Conservation (phyloP, 2,329 filamentous ascomycete genomes). For the Claviceps digitariae region DNA sequence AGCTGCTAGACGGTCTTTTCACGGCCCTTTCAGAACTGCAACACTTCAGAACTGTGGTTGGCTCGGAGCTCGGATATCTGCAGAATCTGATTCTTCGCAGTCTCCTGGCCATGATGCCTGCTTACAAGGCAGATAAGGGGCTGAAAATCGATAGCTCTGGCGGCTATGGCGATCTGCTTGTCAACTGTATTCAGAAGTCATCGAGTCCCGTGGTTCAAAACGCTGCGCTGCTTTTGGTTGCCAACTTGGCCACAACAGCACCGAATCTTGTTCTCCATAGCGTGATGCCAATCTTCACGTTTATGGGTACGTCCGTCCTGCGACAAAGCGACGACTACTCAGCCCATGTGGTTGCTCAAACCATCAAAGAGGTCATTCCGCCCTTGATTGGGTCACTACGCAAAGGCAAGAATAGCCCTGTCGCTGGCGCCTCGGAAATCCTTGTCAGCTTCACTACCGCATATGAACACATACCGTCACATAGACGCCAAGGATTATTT, state of each 20-base stretch:
- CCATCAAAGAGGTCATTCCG: conserved; percentile 86
- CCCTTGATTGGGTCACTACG: conserved; percentile 77
- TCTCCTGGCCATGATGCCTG: conserved; percentile 70
- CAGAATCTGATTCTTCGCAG: conserved; percentile 74
- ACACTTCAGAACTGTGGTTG: conserved; percentile 65
- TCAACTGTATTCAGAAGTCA: conserved; percentile 87
- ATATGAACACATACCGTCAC: conserved; percentile 87
- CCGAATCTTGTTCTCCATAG: conserved; percentile 90
- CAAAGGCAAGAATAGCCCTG: conserved; percentile 61
- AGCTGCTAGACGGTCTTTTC: conserved; percentile 69
- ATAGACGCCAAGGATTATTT: conserved; percentile 73
- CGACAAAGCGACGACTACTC: conserved; percentile 95
- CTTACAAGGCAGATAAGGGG: conserved; percentile 47
- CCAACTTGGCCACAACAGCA: conserved; percentile 71
- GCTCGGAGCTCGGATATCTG: conserved; percentile 80
- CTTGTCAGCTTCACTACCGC: conserved; percentile 93
- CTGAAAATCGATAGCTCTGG: conserved; percentile 62
- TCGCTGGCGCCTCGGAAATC: conserved; percentile 75
- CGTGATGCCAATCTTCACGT: conserved; percentile 98
- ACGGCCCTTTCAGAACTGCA: conserved; percentile 76
- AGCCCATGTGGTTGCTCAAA: conserved; percentile 88
- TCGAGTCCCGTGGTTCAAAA: conserved; percentile 91
- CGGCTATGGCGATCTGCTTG: conserved; percentile 78
- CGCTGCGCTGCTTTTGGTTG: conserved; percentile 74
- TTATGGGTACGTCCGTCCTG: conserved; percentile 86